Percentiles rank a stretch among this genome's conserved stretches.
Evolutionary conservation across 805 yeast species (phyloP).

Genomic region (Metschnikowia gelsemii): DNA sequence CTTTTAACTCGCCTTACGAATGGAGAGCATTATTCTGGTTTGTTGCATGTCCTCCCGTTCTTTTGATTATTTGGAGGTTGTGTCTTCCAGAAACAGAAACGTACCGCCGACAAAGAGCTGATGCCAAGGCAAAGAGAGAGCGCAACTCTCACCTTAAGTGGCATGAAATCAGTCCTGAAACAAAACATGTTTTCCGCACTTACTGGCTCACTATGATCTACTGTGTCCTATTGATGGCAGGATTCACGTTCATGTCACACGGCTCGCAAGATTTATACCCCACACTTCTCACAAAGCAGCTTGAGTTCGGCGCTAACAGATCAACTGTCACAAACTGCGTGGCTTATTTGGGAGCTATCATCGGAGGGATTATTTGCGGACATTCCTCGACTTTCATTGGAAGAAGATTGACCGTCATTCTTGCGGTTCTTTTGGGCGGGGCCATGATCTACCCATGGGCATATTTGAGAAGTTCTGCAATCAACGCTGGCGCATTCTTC

Average conservation of each 20-base stretch:
- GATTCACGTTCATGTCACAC: constrained; percentile 43
- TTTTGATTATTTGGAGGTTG: constrained; percentile 58
- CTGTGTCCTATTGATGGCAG: constrained; percentile 48
- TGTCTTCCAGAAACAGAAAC: constrained; percentile 59
- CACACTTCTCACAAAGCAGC: constrained; percentile 36
- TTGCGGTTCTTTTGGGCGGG: constrained; percentile 36
- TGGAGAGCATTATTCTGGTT: constrained; percentile 74
- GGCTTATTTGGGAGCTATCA: constrained; percentile 42
- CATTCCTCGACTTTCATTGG: constrained; percentile 39
- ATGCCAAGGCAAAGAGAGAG: constrained; percentile 12
- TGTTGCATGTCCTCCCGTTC: constrained; percentile 64
- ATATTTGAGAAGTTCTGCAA: constrained; percentile 28
- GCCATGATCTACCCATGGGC: constrained; percentile 41
- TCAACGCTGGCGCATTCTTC: constrained; percentile 61
- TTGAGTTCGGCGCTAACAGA: constrained; percentile 30
- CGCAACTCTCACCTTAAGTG: constrained; percentile 13
- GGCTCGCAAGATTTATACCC: constrained; percentile 47
- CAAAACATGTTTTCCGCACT: constrained; percentile 32
- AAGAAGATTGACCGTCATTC: constrained; percentile 34
- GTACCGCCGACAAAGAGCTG: constrained; percentile 31
- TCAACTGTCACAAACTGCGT: constrained; percentile 42
- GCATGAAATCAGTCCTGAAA: constrained; percentile 11
- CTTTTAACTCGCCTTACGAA: constrained; percentile 43
- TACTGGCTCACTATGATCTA: constrained; percentile 65
- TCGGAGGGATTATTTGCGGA: constrained; percentile 47